Base-by-base conservation (phyloP, 345 rosid species). In the Eucalyptus regnans region DNA sequence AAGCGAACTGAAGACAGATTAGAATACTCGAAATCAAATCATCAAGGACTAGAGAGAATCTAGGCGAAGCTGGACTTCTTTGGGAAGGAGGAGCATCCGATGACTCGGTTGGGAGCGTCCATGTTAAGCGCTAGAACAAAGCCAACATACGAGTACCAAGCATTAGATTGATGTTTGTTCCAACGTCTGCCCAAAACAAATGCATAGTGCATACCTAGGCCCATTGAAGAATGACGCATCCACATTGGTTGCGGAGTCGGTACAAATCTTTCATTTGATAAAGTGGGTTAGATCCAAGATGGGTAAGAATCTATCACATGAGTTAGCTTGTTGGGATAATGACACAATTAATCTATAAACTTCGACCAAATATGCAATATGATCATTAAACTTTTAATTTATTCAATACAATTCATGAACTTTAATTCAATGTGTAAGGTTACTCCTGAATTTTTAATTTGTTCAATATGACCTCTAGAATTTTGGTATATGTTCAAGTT, bases 361-460 rank as follows among this genome's bases (percentile, higher is more conserved):
- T 22, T 56, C 23, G 29, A 9, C 3, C 4, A 23, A 56, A 56
- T 12, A 22, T 56, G 29, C 12, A 1, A 56, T 9, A 5, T 23
- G 1, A 4, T 56, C 1, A 4, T 22, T 22, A 8, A 56, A 56
- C 1, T 22, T 56, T 23, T 56, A 56, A 22, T 56, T 22, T 56
- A 22, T 56, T 56, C 3, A 56, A 22, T 56, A 20, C 7, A 20
- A 9, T 56, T 56, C 12, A 20, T 56, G 5, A 56, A 56, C 5
- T 54, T 22, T 54, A 54, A 54, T 3, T 22, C 5, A 22, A 54
- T 54, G 0, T 8, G 2, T 0, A 20, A 54, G 0, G 2, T 22
- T 0, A 22, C 37, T 54, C 0, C 27, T 22, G 9, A 56, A 22
- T 1, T 56, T 22, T 56, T 56, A 0, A 56, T 23, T 56, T 56